Conservation (phyloP, 2,329 filamentous ascomycete species). For the Colletotrichum falcatum region DNA sequence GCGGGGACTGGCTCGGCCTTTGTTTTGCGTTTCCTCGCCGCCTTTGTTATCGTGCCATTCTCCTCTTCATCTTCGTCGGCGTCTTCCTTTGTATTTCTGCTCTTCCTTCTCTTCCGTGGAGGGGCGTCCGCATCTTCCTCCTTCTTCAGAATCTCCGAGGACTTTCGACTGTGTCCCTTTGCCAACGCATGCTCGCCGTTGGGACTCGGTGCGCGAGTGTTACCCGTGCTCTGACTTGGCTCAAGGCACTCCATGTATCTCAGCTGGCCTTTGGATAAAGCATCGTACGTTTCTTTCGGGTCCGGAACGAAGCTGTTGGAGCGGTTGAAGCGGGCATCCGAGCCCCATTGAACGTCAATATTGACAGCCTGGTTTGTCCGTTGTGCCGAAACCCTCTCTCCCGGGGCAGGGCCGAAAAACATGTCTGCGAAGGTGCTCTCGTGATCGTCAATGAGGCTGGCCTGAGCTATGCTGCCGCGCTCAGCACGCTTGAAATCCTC, state of each 20-base stretch:
- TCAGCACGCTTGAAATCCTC: conserved; percentile 58
- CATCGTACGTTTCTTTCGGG: conserved; percentile 68
- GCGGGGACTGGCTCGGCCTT: conserved; percentile 54
- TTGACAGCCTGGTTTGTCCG: conserved; percentile 49
- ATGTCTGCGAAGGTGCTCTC: conserved; percentile 57
- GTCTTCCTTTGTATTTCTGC: conserved; percentile 59
- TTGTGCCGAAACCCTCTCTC: conserved; percentile 39
- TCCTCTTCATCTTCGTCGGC: conserved; percentile 57
- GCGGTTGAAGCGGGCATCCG: conserved; percentile 72
- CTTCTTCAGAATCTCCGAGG: conserved; percentile 46
- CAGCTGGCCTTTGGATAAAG: conserved; percentile 66
- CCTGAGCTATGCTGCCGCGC: conserved; percentile 47
- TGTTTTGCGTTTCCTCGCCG: conserved; percentile 60
- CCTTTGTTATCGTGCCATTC: conserved; percentile 47
- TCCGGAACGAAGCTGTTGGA: conserved; percentile 70
- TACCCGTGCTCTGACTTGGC: conserved; percentile 67
- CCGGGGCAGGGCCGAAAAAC: conserved; percentile 51
- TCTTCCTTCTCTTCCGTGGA: conserved; percentile 67
- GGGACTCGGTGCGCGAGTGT: conserved; percentile 71
- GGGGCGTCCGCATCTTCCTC: conserved; percentile 56
- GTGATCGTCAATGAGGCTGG: conserved; percentile 45
- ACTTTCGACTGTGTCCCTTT: conserved; percentile 44
- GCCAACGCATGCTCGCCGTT: conserved; percentile 44
- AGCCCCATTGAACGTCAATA: conserved; percentile 72
- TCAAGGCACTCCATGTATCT: conserved; percentile 69